phyloP scores from a whole-genome alignment of 805 yeast genomes.

The Maudiozyma bulderi region DNA sequence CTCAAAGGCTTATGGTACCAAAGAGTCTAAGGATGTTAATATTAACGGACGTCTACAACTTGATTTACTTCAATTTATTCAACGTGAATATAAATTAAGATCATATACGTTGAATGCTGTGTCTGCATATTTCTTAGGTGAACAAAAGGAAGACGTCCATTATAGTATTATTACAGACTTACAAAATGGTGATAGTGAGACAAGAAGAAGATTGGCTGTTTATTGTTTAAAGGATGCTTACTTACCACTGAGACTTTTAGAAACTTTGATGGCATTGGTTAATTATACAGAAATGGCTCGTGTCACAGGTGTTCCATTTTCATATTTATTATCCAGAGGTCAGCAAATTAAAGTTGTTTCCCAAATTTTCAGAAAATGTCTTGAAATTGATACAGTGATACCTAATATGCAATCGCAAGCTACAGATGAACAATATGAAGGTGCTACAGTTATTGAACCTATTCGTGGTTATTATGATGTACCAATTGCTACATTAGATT shows the following conservation, averaged over 20 bases:
- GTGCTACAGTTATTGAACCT: slow-evolving; percentile 98
- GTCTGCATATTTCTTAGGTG: slow-evolving; percentile 84
- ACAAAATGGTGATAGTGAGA: slow-evolving; percentile 85
- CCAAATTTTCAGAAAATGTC: slow-evolving; percentile 87
- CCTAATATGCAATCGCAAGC: slow-evolving; percentile 81
- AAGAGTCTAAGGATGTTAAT: slow-evolving; percentile 84
- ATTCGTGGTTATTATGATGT: slow-evolving; percentile 89
- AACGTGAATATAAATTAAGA: slow-evolving; percentile 89
- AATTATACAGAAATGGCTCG: slow-evolving; percentile 99
- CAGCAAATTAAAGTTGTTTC: slow-evolving; percentile 97
- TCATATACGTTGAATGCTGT: slow-evolving; percentile 93
- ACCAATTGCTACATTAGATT: slow-evolving; percentile 96
- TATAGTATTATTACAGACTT: slow-evolving; percentile 92
- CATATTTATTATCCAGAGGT: slow-evolving; percentile 80
- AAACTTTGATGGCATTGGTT: slow-evolving; percentile 90
- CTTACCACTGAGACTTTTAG: slow-evolving; percentile 76
- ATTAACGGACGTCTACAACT: slow-evolving; percentile 94
- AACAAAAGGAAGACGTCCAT: slow-evolving; percentile 97
- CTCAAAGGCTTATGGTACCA: slow-evolving; percentile 92
- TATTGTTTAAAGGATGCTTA: slow-evolving; percentile 96
- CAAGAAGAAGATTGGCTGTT: slow-evolving; percentile 91
- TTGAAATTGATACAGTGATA: slow-evolving; percentile 74
- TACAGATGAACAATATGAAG: slow-evolving; percentile 89
- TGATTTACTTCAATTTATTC: slow-evolving; percentile 85
- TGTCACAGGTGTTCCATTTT: slow-evolving; percentile 97